Evolutionary conservation across 805 yeast genomes (phyloP).

Genomic region (Geotrichum ghanense): DNA sequence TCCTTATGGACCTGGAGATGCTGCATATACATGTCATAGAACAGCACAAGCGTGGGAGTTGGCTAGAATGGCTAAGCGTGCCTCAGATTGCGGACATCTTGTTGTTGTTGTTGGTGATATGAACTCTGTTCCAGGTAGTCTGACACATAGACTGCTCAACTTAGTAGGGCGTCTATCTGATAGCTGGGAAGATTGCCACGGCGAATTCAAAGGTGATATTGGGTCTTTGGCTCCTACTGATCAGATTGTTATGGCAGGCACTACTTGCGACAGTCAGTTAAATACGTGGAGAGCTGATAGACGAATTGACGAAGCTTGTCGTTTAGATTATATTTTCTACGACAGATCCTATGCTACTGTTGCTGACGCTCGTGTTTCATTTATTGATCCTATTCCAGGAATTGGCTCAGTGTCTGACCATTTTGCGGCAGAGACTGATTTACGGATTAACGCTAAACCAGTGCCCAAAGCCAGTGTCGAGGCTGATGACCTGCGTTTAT

Average conservation of each 20-base stretch:
- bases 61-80: conserved; percentile 48
- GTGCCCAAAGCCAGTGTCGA: conserved; percentile 1
- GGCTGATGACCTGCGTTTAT: conserved; percentile 1
- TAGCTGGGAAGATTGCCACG: conserved; percentile 69
- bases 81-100: conserved; percentile 66
- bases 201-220: conserved; percentile 32
- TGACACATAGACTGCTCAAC: conserved; percentile 68
- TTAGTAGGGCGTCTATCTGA: conserved; percentile 59
- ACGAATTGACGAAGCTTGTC: conserved; percentile 58
- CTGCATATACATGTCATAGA: conserved; percentile 80
- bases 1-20: conserved; percentile 84
- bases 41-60: conserved; percentile 97
- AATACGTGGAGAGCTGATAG: conserved; percentile 71
- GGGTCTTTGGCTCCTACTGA: conserved; percentile 38
- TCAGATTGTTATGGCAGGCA: conserved; percentile 66
- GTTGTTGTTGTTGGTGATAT: conserved; percentile 89
- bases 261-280: conserved; percentile 78
- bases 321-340: conserved; percentile 82
- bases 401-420: conserved; percentile 85
- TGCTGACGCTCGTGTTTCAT: conserved; percentile 54
- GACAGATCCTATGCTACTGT: conserved; percentile 46
- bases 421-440: conserved; percentile 46
- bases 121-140: conserved; percentile 77
- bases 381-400: conserved; percentile 55
- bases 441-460: conserved; percentile 9